Conservation (phyloP, 2,329 filamentous ascomycete species). For the Scopulariopsis brevicaulis region DNA sequence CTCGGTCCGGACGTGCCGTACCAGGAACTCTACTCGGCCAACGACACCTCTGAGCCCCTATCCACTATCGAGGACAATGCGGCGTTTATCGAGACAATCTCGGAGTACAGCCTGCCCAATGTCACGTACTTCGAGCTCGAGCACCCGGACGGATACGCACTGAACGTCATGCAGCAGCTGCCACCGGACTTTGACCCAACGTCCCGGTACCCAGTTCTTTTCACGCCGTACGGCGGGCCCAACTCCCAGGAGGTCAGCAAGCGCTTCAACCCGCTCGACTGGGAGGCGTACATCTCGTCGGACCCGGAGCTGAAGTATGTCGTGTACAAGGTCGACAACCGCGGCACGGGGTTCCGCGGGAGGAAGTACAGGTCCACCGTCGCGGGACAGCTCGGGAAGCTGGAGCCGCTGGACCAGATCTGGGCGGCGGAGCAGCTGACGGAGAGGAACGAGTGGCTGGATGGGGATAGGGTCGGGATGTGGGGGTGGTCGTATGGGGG, state of each 20-base stretch:
- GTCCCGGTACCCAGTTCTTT: slow-evolving; percentile 55
- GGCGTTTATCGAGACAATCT: slow-evolving; percentile 39
- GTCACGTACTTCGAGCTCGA: slow-evolving; percentile 52
- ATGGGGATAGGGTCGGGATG: slow-evolving; percentile 49
- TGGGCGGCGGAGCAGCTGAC: slow-evolving; percentile 50
- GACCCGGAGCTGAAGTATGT: slow-evolving; percentile 59
- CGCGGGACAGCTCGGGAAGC: slow-evolving; percentile 44
- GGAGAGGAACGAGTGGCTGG: slow-evolving; percentile 37
- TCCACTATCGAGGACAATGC: slow-evolving; percentile 50
- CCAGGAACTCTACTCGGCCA: slow-evolving; percentile 51
- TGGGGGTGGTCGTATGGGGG: slow-evolving; percentile 62
- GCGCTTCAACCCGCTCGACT: slow-evolving; percentile 40
- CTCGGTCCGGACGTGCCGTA: slow-evolving; percentile 56
- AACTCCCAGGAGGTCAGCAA: slow-evolving; percentile 51
- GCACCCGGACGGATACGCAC: slow-evolving; percentile 46
- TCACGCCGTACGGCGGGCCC: slow-evolving; percentile 59
- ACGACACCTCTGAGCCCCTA: slow-evolving; percentile 38
- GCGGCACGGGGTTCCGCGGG: slow-evolving; percentile 54
- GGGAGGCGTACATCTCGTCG: slow-evolving; percentile 52
- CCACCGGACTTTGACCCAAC: slow-evolving; percentile 51
- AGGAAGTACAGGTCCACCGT: slow-evolving; percentile 50
- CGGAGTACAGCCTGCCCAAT: slow-evolving; percentile 50
- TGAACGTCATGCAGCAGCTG: slow-evolving; percentile 55
- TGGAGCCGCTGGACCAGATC: slow-evolving; percentile 56
- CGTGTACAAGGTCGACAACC: slow-evolving; percentile 57